Evolutionary conservation across 768 basidiomycete species (phyloP).

Genomic region (Kwoniella pini): DNA sequence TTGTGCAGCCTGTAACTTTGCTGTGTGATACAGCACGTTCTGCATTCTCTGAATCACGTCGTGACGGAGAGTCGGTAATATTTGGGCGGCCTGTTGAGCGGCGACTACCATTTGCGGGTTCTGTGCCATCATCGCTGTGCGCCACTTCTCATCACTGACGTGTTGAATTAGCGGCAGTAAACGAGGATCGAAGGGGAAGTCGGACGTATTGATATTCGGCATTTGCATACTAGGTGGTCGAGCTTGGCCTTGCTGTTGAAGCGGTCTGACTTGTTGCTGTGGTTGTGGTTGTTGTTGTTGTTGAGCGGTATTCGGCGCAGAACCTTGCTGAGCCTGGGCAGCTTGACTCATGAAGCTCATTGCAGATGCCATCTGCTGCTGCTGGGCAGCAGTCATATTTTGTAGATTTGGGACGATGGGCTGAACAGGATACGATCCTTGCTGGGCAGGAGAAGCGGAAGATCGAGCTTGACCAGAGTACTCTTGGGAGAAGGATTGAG

Average conservation of each 20-base stretch:
- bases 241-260: neutral
- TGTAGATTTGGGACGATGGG: conserved; percentile 16
- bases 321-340: conserved; percentile 22
- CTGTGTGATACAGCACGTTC: conserved; percentile 13
- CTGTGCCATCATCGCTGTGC: conserved; percentile 25
- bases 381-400: conserved; percentile 30
- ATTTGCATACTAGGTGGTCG: conserved; percentile 18
- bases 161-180: conserved; percentile 29
- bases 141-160: conserved; percentile 28
- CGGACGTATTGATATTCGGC: conserved; percentile 37
- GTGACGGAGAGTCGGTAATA: conserved; percentile 23
- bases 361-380: conserved; percentile 35
- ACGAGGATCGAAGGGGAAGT: conserved; percentile 51
- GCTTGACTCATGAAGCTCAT: conserved; percentile 35
- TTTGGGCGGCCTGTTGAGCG: conserved; percentile 23
- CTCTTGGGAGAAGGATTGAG: conserved; percentile 4
- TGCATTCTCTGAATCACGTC: conserved; percentile 45
- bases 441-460: conserved; percentile 9
- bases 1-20: conserved; percentile 18
- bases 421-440: conserved; percentile 6
- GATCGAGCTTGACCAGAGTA: conserved; percentile 9
- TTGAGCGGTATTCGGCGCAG: neutral
- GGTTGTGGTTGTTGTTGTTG: conserved; percentile 8
- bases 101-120: conserved; percentile 32
- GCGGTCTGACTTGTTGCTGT: neutral